These are phyloP conservation scores for Miscanthus sacchariflorus DNA, from an alignment of 202 grass and related monocot genomes.

Conservation along the genomic window DNA sequence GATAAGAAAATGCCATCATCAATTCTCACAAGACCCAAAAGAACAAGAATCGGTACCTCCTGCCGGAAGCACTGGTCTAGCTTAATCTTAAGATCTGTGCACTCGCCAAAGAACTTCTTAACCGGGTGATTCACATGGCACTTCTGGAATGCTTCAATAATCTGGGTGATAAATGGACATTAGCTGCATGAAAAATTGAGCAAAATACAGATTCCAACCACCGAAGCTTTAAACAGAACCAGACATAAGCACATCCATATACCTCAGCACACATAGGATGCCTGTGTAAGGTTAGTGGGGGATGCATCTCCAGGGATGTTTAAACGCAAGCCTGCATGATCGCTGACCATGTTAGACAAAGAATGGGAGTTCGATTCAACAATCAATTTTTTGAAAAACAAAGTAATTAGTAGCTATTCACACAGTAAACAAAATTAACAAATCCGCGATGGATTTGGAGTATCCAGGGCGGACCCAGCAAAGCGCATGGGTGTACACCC, in stretches of 20 bases:
- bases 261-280: slow-evolving; percentile 95
- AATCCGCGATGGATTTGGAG: not conserved
- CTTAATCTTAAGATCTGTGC: slow-evolving; percentile 94
- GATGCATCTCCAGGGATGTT: slow-evolving; percentile 68
- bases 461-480: not conserved
- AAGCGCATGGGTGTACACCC: not conserved
- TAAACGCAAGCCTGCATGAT: slow-evolving; percentile 32
- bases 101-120: slow-evolving; percentile 91
- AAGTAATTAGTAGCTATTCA: not conserved
- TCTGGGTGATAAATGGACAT: slow-evolving; percentile 45
- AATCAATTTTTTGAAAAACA: not conserved
- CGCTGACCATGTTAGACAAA: not conserved
- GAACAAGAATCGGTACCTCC: slow-evolving; percentile 56
- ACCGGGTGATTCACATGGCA: slow-evolving; percentile 83
- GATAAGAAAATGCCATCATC: slow-evolving; percentile 22
- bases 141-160: slow-evolving; percentile 92
- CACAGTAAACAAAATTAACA: not conserved
- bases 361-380: not conserved
- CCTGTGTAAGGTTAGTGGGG: slow-evolving; percentile 76
- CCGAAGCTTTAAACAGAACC: slow-evolving; percentile 16
- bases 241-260: slow-evolving; percentile 32
- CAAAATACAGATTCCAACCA: slow-evolving; percentile 20
- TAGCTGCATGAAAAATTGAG: not conserved
- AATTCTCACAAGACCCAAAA: slow-evolving; percentile 15
- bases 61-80: slow-evolving; percentile 82